Conservation (phyloP, 495 filamentous ascomycete genomes). For the Penicillium cinerascens region DNA sequence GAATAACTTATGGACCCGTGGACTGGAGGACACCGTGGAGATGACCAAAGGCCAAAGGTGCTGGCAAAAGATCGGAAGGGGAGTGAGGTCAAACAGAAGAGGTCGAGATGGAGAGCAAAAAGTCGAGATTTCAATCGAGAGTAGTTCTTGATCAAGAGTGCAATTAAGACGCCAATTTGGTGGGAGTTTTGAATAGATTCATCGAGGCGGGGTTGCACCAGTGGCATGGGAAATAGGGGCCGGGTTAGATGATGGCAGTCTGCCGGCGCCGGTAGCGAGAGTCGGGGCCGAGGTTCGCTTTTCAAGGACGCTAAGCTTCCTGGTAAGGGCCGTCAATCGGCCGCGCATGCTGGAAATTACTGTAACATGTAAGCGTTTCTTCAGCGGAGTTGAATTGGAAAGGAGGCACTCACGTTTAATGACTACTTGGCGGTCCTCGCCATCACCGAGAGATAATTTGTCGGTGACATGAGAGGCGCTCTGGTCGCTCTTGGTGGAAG, state of each 20-base stretch:
- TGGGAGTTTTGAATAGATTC: conserved; percentile 14
- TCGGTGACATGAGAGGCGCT: conserved; percentile 32
- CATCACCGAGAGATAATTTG: conserved; percentile 47
- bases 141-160: not conserved
- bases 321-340: conserved; percentile 52
- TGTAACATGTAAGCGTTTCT: conserved; percentile 32
- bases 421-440: conserved; percentile 69
- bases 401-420: conserved; percentile 59
- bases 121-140: no score
- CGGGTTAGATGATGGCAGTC: conserved; percentile 32
- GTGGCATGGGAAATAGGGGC: conserved; percentile 26
- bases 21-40: no score
- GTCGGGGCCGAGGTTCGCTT: conserved; percentile 48
- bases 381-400: not conserved
- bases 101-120: not conserved
- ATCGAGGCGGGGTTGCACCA: conserved; percentile 33
- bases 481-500: conserved; percentile 26
- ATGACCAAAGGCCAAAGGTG: no score
- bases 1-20: no score
- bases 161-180: conserved; percentile 12
- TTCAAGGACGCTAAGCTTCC: conserved; percentile 54
- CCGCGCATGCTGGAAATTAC: conserved; percentile 59
- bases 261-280: conserved; percentile 22
- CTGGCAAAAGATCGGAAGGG: no score
- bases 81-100: no score